phyloP scores from a whole-genome alignment of 1,284 basidiomycete species.

The Cryptococcus sp. region DNA sequence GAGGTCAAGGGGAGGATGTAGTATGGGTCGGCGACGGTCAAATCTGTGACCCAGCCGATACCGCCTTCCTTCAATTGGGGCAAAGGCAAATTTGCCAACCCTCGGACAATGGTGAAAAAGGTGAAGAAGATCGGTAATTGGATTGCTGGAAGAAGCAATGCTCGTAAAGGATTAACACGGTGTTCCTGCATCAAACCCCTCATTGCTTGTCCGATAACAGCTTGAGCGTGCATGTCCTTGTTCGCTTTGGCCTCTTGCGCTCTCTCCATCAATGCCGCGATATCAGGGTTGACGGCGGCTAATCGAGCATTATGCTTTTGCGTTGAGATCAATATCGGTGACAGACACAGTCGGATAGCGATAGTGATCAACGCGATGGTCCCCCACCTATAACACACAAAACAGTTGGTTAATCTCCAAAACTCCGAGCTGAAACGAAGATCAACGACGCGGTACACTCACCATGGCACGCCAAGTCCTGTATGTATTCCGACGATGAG shows the following conservation, averaged over 20 bases:
- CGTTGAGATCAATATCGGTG: conserved; percentile 69
- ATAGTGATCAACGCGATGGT: conserved; percentile 74
- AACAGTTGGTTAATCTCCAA: not conserved
- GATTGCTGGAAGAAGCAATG: conserved; percentile 64
- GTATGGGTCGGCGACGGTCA: conserved; percentile 76
- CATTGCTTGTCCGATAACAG: conserved; percentile 62
- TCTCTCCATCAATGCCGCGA: conserved; percentile 62
- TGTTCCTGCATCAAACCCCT: conserved; percentile 68
- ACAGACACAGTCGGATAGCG: conserved; percentile 66
- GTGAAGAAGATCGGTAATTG: conserved; percentile 80
- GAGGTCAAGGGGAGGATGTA: conserved; percentile 71
- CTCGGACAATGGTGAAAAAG: conserved; percentile 80
- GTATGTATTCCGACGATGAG: conserved; percentile 73
- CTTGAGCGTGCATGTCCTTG: conserved; percentile 62
- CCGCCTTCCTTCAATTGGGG: conserved; percentile 77
- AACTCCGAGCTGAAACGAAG: not conserved
- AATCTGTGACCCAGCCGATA: conserved; percentile 70
- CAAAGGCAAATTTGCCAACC: conserved; percentile 70
- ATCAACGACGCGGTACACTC: conserved; percentile 4
- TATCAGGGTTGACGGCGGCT: conserved; percentile 64
- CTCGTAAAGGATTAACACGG: conserved; percentile 65
- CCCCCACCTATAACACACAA: conserved; percentile 58
- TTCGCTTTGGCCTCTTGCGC: conserved; percentile 55
- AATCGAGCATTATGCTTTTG: conserved; percentile 71
- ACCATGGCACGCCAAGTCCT: conserved; percentile 74